Evolutionary conservation across 139 green algal genomes (phyloP), one percentile per base, ranked within the genome.

Genomic region (Chlorokybus atmophyticus): DNA sequence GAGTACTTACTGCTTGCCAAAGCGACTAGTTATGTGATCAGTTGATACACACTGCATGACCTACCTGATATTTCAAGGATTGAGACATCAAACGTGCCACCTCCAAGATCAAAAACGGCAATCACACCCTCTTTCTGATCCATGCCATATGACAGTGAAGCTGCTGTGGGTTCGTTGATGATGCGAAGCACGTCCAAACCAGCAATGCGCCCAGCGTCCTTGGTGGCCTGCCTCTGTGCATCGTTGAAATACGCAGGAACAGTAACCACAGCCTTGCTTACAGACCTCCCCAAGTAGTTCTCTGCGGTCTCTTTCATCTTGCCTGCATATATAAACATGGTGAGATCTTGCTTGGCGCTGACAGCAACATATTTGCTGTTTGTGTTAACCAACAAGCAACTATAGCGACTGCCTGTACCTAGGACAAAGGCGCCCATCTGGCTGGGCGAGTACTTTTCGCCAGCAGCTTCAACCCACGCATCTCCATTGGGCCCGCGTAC

Each of bases 211-310:
- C 87, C 90, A 51, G 71, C 73, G 52, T 83, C 77, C 52, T 85
- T 85, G 47, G 79, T 87, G 26, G 80, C 81, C 75, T 97, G 90
- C 29, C 90, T 76, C 74, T 98, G 91, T 8, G 79, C 75, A 76
- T 98, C 91, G 70, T 98, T 98, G 83, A 98, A 98, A 74, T 97
- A 98, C 4, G 91, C 91, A 1, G 91, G 91, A 32, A 98, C 91
- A 1, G 91, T 98, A 56, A 98, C 74, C 14, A 96, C 91, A 1
- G 91, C 91, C 72, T 94, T 82, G 58, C 49, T 72, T 3, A 98
- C 82, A 8, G 62, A 40, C 29, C 85, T 68, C 3, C 90, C 91
- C 30, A 98, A 72, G 74, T 93, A 97, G 0, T 82, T 70, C 79
- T 97, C 91, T 49, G 89, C 90, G 21, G 85, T 96, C 61, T 94